These are phyloP conservation scores for Phaeophleospora eucalypticola DNA, from an alignment of 2,329 filamentous ascomycete genomes.

Conservation along the genomic window DNA sequence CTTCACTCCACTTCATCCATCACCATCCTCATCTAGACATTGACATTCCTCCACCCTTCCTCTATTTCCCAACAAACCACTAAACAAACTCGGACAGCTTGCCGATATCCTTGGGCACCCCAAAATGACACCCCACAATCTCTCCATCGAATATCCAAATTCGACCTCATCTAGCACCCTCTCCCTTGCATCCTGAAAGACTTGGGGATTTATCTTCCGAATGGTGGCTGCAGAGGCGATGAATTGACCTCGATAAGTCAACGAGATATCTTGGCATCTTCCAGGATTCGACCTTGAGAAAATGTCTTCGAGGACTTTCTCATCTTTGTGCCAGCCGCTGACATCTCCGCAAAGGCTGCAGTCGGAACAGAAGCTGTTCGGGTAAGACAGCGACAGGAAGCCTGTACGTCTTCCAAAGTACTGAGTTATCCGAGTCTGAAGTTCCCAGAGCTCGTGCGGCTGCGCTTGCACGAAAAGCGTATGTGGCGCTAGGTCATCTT, in stretches of 20 bases:
- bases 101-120: slow-evolving; percentile 3
- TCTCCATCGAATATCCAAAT: slow-evolving; percentile 9
- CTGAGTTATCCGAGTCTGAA: slow-evolving; percentile 31
- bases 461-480: slow-evolving; percentile 49
- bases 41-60: slow-evolving; percentile 7
- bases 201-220: neutral
- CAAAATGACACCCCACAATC: slow-evolving; percentile 8
- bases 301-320: neutral
- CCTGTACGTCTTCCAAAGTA: slow-evolving; percentile 20
- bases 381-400: slow-evolving; percentile 16
- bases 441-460: slow-evolving; percentile 38
- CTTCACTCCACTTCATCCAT: no score
- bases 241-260: slow-evolving; percentile 10
- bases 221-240: slow-evolving; percentile 5
- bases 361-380: slow-evolving; percentile 6
- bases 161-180: neutral
- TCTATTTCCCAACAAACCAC: slow-evolving; percentile 5
- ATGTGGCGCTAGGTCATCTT: slow-evolving; percentile 41
- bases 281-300: slow-evolving; percentile 5
- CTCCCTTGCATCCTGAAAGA: neutral
- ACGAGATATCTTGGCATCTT: slow-evolving; percentile 4
- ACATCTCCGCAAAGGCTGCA: slow-evolving; percentile 8
- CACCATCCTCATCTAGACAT: slow-evolving; percentile 5
- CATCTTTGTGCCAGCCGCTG: slow-evolving; percentile 6
- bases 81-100: slow-evolving; percentile 6